These are phyloP conservation scores for Polyporus arcularius DNA, from an alignment of 768 basidiomycete species.

Conservation along the genomic window DNA sequence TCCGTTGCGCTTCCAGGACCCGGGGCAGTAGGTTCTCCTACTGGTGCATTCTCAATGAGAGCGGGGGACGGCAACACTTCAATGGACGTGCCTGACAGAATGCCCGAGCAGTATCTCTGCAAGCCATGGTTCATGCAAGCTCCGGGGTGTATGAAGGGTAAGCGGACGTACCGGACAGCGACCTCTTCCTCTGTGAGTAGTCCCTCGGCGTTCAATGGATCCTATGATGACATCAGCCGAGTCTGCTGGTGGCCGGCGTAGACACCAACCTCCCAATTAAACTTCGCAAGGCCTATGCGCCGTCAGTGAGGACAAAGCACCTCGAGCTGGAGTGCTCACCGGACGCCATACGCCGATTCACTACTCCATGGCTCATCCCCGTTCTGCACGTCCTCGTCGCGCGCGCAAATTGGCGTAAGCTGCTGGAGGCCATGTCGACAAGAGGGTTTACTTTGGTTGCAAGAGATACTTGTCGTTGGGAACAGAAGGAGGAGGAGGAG, in stretches of 20 bases:
- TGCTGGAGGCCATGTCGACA: too few relatives aligned
- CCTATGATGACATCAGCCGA: constrained; percentile 43
- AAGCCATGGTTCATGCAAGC: neutral
- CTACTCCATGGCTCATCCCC: neutral
- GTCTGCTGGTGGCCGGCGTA: neutral
- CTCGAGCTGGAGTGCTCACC: neutral
- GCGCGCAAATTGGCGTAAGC: neutral
- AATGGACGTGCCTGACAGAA: constrained; percentile 70
- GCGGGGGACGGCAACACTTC: neutral
- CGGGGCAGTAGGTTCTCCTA: constrained; percentile 86
- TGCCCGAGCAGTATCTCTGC: constrained; percentile 73
- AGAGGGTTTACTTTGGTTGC: neutral
- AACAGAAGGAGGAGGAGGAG: too few relatives aligned
- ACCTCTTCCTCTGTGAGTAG: constrained; percentile 88
- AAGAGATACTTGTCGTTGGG: neutral
- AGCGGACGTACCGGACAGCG: constrained; percentile 68
- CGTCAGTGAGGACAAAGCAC: neutral
- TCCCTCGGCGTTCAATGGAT: constrained; percentile 79
- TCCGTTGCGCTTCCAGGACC: constrained; percentile 85
- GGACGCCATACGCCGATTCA: neutral
- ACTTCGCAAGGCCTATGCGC: constrained; percentile 25
- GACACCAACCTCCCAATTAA: constrained; percentile 31
- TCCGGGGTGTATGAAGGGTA: neutral
- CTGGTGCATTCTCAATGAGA: neutral
- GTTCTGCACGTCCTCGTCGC: neutral